Percentiles rank a stretch among this genome's conserved stretches.
Conservation (phyloP, 495 filamentous ascomycete species). For the Zalerion maritima region DNA sequence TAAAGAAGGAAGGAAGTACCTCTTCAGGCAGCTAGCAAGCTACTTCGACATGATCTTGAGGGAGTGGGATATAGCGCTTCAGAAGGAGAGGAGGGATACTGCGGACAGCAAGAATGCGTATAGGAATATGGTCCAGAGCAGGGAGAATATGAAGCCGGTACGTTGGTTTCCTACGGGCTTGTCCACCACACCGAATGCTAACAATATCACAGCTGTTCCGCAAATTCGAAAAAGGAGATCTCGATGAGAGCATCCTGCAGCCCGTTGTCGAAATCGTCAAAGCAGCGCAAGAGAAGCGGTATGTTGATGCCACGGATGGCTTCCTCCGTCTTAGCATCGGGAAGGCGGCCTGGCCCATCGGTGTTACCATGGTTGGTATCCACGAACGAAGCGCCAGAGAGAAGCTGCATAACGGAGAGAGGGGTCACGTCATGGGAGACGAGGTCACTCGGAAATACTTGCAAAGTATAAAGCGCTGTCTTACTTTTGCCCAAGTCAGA, state of each 20-base stretch:
- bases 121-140: constrained; percentile 63
- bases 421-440: constrained; percentile 94
- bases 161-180: constrained; percentile 4
- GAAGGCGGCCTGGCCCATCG: constrained; percentile 98
- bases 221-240: constrained; percentile 64
- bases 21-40: constrained; percentile 76
- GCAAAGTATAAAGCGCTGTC: constrained; percentile 92
- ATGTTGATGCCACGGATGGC: constrained; percentile 93
- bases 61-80: constrained; percentile 73
- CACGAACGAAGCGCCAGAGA: constrained; percentile 91
- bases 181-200: not conserved
- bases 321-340: constrained; percentile 89
- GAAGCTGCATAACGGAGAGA: constrained; percentile 82
- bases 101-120: constrained; percentile 63
- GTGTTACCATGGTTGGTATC: constrained; percentile 99
- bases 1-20: constrained; percentile 39
- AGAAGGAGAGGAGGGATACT: constrained; percentile 48
- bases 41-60: constrained; percentile 87
- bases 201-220: constrained; percentile 49
- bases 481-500: constrained; percentile 91
- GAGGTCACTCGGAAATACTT: constrained; percentile 89
- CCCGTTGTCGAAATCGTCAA: constrained; percentile 88
- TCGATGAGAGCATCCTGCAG: constrained; percentile 64
- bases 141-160: constrained; percentile 67
- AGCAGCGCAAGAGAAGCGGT: constrained; percentile 75